phyloP scores from a whole-genome alignment of 352 stramenopile genomes.

The Aphanomyces astaci region DNA sequence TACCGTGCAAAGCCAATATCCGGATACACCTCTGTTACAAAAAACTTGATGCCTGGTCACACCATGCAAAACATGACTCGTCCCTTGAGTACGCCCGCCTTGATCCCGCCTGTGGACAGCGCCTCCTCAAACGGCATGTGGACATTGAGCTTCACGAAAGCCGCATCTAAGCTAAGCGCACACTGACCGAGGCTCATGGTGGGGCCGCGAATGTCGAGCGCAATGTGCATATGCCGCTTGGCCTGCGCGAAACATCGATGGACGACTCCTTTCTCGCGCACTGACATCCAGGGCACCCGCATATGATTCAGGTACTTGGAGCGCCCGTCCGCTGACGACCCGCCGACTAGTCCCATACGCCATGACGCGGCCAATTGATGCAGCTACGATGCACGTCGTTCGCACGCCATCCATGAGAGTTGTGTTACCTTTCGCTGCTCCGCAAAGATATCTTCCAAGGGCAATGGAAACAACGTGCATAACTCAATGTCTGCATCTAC shows the following conservation, averaged over 20 bases:
- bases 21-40: background rate
- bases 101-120: background rate
- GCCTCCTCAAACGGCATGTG: background rate
- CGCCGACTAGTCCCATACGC: background rate
- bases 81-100: background rate
- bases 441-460: constrained; percentile 70
- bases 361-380: constrained; percentile 15
- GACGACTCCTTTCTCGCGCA: background rate
- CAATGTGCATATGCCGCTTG: constrained; percentile 18
- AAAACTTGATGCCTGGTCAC: too few relatives aligned
- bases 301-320: constrained; percentile 3
- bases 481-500: background rate
- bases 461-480: constrained; percentile 62
- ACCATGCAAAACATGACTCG: background rate
- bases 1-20: too few relatives aligned
- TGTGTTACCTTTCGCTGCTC: constrained; percentile 71
- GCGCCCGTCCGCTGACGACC: background rate
- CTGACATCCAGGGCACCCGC: background rate
- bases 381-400: background rate
- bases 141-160: background rate
- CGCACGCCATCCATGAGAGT: too few relatives aligned
- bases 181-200: constrained; percentile 11
- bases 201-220: background rate
- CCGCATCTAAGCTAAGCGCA: constrained; percentile 9
- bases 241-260: constrained; percentile 17